A percentile compares a stretch with the other conserved stretches of the same genome.
phyloP scores from a whole-genome alignment of 805 yeast species.

The Wickerhamomyces bisporus region DNA sequence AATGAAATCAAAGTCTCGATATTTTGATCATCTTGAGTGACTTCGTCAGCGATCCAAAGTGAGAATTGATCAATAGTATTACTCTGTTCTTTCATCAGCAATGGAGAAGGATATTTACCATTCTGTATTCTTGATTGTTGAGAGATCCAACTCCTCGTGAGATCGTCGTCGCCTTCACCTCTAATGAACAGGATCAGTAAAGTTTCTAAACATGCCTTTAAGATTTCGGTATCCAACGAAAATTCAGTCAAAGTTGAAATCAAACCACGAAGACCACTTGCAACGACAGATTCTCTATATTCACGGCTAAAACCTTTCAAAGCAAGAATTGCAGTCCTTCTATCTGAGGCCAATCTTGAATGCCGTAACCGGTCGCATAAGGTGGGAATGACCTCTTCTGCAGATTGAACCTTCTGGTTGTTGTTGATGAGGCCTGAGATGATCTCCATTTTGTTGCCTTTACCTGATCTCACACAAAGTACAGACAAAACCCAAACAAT shows the following conservation, averaged over 20 bases:
- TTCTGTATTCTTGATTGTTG: slow-evolving; percentile 68
- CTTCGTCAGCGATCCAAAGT: slow-evolving; percentile 91
- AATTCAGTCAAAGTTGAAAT: slow-evolving; percentile 63
- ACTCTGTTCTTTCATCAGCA: slow-evolving; percentile 45
- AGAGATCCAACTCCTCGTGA: slow-evolving; percentile 66
- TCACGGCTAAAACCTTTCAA: slow-evolving; percentile 85
- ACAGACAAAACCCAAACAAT: too few relatives aligned
- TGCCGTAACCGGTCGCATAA: slow-evolving; percentile 83
- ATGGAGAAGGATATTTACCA: slow-evolving; percentile 77
- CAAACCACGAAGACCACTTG: slow-evolving; percentile 74
- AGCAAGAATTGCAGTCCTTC: slow-evolving; percentile 87
- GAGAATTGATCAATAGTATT: slow-evolving; percentile 74
- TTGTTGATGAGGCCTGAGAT: slow-evolving; percentile 37
- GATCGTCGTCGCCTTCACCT: slow-evolving; percentile 57
- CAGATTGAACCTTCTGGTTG: slow-evolving; percentile 50
- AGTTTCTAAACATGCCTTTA: slow-evolving; percentile 81
- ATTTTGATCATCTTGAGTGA: slow-evolving; percentile 52
- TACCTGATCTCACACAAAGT: not conserved
- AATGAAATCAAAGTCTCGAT: slow-evolving; percentile 36
- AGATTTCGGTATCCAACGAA: slow-evolving; percentile 60
- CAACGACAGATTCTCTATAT: slow-evolving; percentile 85
- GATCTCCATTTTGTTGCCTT: slow-evolving; percentile 29
- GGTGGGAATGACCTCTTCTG: slow-evolving; percentile 81
- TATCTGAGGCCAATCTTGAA: slow-evolving; percentile 74
- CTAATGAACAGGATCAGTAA: slow-evolving; percentile 74